phyloP scores from a whole-genome alignment of 2,329 filamentous ascomycete species.

The Parastagonospora nodorum region DNA sequence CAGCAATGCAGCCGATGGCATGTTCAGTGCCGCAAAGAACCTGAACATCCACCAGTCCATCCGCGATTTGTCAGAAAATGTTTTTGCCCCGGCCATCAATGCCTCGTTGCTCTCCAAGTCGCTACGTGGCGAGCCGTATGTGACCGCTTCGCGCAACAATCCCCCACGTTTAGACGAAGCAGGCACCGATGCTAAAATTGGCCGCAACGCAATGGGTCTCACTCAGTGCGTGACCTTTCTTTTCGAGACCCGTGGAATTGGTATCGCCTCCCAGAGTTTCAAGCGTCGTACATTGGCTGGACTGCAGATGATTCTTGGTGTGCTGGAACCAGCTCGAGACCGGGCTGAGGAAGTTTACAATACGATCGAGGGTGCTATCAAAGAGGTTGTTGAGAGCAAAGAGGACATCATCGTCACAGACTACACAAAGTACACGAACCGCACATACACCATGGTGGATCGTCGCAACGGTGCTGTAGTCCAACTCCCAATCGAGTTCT shows the following conservation, averaged over 20 bases:
- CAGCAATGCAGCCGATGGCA: conserved; percentile 41
- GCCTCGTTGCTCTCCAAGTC: conserved; percentile 29
- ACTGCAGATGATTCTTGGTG: conserved; percentile 40
- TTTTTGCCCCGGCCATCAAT: conserved; percentile 42
- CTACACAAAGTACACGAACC: conserved; percentile 27
- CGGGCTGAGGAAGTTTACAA: conserved; percentile 29
- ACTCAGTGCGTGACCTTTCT: conserved; percentile 44
- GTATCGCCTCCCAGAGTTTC: conserved; percentile 42
- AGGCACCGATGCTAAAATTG: conserved; percentile 44
- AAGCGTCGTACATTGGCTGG: conserved; percentile 39
- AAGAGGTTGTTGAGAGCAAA: conserved; percentile 27
- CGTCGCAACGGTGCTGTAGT: conserved; percentile 36
- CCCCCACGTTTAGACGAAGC: conserved; percentile 38
- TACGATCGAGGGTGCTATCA: conserved; percentile 36
- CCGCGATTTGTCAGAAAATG: conserved; percentile 38
- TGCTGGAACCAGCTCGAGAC: conserved; percentile 41
- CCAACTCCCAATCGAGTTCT: conserved; percentile 41
- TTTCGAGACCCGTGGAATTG: conserved; percentile 44
- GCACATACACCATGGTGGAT: conserved; percentile 44
- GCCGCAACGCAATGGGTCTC: conserved; percentile 45
- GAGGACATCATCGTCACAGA: conserved; percentile 42
- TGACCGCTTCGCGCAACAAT: conserved; percentile 32
- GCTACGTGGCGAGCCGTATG: conserved; percentile 43
- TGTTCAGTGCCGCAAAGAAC: conserved; percentile 45
- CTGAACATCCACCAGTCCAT: conserved; percentile 43